These are phyloP conservation scores for Trametes sanguinea DNA, from an alignment of 768 basidiomycete genomes.

Conservation along the genomic window DNA sequence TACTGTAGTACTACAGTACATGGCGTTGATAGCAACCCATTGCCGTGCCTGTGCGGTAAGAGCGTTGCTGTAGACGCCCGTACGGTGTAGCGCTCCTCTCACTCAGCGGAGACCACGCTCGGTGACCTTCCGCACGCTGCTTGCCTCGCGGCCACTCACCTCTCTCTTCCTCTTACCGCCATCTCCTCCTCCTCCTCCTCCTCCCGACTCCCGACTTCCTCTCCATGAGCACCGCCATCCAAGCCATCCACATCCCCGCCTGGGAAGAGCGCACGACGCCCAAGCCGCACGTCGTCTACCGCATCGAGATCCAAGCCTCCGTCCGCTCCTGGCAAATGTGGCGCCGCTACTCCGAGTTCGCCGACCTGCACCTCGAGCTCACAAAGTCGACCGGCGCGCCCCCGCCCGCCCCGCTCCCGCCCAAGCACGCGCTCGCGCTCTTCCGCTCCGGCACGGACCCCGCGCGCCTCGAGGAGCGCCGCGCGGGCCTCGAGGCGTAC, in stretches of 20 bases:
- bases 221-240: constrained; percentile 56
- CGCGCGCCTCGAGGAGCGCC: constrained; percentile 75
- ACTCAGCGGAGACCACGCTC: not conserved
- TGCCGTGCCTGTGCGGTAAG: not conserved
- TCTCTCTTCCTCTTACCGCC: not conserved
- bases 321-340: constrained; percentile 94
- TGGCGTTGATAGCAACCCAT: not conserved
- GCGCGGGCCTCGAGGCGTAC: constrained; percentile 76
- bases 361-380: constrained; percentile 81
- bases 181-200: not conserved
- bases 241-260: constrained; percentile 69
- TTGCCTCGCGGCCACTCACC: not conserved
- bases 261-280: constrained; percentile 70
- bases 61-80: not conserved
- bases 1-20: too few species aligned
- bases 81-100: not conserved
- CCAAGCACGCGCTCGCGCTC: constrained; percentile 78
- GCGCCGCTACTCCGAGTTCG: constrained; percentile 94
- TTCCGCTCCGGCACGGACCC: constrained; percentile 59
- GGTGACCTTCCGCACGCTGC: not conserved
- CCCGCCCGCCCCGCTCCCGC: constrained; percentile 80
- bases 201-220: not conserved
- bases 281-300: constrained; percentile 81
- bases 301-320: constrained; percentile 82
- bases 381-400: constrained; percentile 75